Percentiles rank a stretch among this genome's conserved stretches.
Evolutionary conservation across 148 eudicot species (phyloP).

Genomic region (Fagopyrum tataricum): DNA sequence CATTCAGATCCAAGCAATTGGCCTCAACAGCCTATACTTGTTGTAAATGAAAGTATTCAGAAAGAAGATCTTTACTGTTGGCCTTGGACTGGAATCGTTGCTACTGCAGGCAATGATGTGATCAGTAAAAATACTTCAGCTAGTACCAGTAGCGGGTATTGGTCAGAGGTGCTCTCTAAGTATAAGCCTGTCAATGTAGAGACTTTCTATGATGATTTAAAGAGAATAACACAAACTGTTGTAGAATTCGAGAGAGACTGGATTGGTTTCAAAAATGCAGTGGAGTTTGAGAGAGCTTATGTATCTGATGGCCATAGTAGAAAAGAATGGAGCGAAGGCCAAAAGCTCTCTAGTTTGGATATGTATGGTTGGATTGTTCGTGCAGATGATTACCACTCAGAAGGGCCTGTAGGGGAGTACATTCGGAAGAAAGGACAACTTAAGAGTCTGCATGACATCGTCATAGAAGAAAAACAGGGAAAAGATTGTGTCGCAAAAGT

Average conservation of each 20-base stretch:
- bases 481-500: slow-evolving; percentile 24
- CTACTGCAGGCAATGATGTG: slow-evolving; percentile 34
- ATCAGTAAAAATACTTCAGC: slow-evolving; percentile 21
- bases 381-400: slow-evolving; percentile 50
- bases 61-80: slow-evolving; percentile 39
- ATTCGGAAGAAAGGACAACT: slow-evolving; percentile 45
- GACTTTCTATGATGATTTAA: slow-evolving; percentile 30
- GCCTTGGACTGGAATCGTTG: slow-evolving; percentile 72
- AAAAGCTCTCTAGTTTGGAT: slow-evolving; percentile 23
- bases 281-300: slow-evolving; percentile 66
- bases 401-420: slow-evolving; percentile 54
- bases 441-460: slow-evolving; percentile 45
- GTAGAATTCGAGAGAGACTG: slow-evolving; percentile 56
- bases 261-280: slow-evolving; percentile 55
- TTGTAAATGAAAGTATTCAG: slow-evolving; percentile 19
- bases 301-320: slow-evolving; percentile 47
- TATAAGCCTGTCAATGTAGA: slow-evolving; percentile 51
- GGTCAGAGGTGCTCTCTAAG: slow-evolving; percentile 38
- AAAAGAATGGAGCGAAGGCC: slow-evolving; percentile 43
- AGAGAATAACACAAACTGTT: slow-evolving; percentile 33
- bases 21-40: slow-evolving; percentile 20
- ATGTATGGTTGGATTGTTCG: slow-evolving; percentile 81
- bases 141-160: slow-evolving; percentile 24
- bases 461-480: slow-evolving; percentile 32
- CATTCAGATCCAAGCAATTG: slow-evolving; percentile 19